A percentile compares a stretch with the other conserved stretches of the same genome.
Evolutionary conservation across 2,329 filamentous ascomycete species (phyloP).

Genomic region (Sphaerulina musiva): DNA sequence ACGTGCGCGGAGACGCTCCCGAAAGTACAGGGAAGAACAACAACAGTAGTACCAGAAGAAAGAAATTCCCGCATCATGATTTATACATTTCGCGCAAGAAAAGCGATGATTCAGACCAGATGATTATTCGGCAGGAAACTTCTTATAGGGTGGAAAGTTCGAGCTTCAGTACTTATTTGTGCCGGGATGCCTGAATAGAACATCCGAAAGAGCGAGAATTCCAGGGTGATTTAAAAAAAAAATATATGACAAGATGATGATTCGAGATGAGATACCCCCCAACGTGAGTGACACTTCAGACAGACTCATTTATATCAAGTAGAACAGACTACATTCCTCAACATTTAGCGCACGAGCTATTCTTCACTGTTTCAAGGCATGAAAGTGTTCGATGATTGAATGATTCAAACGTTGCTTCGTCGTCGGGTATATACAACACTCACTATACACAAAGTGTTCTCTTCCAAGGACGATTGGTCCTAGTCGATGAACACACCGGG

Average conservation of each 20-base stretch:
- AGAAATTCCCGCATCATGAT: conserved; percentile 1
- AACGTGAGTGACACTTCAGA: too few species aligned
- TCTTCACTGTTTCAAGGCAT: too few species aligned
- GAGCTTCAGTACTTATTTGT: too few species aligned
- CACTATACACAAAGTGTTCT: background rate
- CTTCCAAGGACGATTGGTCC: background rate
- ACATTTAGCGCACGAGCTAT: too few species aligned
- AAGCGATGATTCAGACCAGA: conserved; percentile 18
- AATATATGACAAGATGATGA: too few species aligned
- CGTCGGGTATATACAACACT: background rate
- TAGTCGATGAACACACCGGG: background rate
- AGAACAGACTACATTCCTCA: too few species aligned
- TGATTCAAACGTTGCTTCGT: background rate
- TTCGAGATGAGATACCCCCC: too few species aligned
- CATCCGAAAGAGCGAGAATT: too few species aligned
- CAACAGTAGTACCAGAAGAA: background rate
- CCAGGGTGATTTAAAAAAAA: too few species aligned
- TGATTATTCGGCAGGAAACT: conserved; percentile 21
- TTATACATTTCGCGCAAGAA: conserved; percentile 5
- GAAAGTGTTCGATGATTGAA: background rate
- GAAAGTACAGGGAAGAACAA: background rate
- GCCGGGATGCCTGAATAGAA: too few species aligned
- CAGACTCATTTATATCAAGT: too few species aligned
- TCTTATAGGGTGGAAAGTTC: conserved; percentile 18
- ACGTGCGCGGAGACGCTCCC: conserved; percentile 4